These are phyloP conservation scores for Hamamelis virginiana DNA, from an alignment of 164 flowering plant genomes.

Conservation along the genomic window DNA sequence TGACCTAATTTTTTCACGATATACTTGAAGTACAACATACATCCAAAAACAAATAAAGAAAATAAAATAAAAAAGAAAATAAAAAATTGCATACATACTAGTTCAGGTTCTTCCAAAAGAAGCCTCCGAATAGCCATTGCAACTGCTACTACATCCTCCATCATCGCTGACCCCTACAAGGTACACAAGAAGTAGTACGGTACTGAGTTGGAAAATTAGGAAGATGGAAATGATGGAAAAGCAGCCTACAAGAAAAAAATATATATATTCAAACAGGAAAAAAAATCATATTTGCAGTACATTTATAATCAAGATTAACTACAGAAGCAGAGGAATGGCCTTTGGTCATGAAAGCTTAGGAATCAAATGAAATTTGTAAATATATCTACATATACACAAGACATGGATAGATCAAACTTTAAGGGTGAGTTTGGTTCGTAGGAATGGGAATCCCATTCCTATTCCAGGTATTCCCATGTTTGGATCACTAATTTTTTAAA, in stretches of 20 bases:
- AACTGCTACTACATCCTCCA: slow-evolving; percentile 69
- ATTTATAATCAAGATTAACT: too few species aligned
- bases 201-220: slow-evolving; percentile 3
- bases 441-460: too few species aligned
- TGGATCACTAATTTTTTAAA: too few species aligned
- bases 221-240: background rate
- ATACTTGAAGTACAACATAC: too few species aligned
- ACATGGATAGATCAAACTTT: background rate
- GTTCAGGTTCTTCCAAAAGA: slow-evolving; percentile 75
- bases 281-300: background rate
- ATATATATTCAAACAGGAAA: background rate
- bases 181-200: slow-evolving; percentile 5
- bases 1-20: too few species aligned
- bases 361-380: background rate
- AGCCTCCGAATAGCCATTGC: slow-evolving; percentile 73
- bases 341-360: background rate
- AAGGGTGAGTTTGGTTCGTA: too few species aligned
- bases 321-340: too few species aligned
- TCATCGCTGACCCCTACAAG: slow-evolving; percentile 48
- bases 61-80: background rate
- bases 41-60: background rate
- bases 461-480: too few species aligned
- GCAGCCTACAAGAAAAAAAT: background rate
- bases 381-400: background rate
- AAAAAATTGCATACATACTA: slow-evolving; percentile 32